Conservation (phyloP, 345 rosid genomes). For the Camelina neglecta region DNA sequence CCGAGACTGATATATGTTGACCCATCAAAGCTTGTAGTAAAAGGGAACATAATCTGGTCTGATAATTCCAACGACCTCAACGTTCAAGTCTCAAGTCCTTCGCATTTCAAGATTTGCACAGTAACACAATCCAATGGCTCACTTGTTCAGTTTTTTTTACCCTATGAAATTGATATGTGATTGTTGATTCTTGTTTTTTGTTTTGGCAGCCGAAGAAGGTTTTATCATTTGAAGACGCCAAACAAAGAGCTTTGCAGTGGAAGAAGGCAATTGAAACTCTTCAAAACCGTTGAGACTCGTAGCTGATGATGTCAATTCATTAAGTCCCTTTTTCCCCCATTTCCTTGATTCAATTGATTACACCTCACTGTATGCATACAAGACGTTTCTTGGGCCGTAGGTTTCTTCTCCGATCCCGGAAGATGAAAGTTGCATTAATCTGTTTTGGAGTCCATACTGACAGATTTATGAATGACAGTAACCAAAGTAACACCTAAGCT, state of each 20-base stretch:
- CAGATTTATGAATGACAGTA: slow-evolving; percentile 1
- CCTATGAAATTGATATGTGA: slow-evolving; percentile 1
- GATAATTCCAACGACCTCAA: slow-evolving; percentile 85
- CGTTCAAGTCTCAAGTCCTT: slow-evolving; percentile 78
- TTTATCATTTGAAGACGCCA: slow-evolving; percentile 78
- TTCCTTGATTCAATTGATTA: slow-evolving; percentile 28
- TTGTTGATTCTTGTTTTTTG: slow-evolving; percentile 12
- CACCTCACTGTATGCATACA: slow-evolving; percentile 15
- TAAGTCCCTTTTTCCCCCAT: background rate
- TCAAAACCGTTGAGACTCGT: slow-evolving; percentile 59
- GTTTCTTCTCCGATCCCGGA: too few species aligned
- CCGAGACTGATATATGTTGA: slow-evolving; percentile 91
- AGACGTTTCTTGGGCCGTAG: background rate
- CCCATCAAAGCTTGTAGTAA: slow-evolving; percentile 77
- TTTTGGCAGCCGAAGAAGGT: slow-evolving; percentile 89
- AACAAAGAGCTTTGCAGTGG: slow-evolving; percentile 95
- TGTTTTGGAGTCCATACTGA: background rate
- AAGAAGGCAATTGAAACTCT: slow-evolving; percentile 91
- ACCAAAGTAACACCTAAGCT: slow-evolving; percentile 13
- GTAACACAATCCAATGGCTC: slow-evolving; percentile 46
- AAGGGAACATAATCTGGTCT: slow-evolving; percentile 90
- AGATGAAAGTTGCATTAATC: too few species aligned
- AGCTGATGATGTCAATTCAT: slow-evolving; percentile 27
- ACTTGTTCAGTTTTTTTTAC: slow-evolving; percentile 7
- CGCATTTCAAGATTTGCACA: slow-evolving; percentile 89